Conservation (phyloP, 768 basidiomycete species). For the Kondoa subrosea region DNA sequence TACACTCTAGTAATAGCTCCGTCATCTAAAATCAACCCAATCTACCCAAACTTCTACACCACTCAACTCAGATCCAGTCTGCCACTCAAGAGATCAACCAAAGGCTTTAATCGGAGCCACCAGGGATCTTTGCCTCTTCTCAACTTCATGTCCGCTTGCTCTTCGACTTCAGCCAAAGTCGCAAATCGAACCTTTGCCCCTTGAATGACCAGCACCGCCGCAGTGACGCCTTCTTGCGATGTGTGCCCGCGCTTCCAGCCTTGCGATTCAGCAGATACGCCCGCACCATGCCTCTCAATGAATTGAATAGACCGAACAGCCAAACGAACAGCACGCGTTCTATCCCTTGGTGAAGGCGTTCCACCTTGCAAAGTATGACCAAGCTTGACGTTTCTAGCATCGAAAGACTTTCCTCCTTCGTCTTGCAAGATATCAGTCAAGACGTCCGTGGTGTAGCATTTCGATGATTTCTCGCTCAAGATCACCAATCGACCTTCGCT, state of each 20-base stretch:
- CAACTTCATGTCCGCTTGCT: constrained; percentile 78
- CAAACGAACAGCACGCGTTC: constrained; percentile 72
- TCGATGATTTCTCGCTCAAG: constrained; percentile 69
- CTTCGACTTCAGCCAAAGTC: constrained; percentile 63
- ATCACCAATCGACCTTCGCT: constrained; percentile 87
- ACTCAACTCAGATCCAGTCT: not conserved
- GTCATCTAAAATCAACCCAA: not conserved
- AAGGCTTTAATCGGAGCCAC: constrained; percentile 23
- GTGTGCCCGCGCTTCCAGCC: not conserved
- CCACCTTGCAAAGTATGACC: constrained; percentile 96
- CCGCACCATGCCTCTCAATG: constrained; percentile 50
- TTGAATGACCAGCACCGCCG: constrained; percentile 83
- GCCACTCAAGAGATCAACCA: not conserved
- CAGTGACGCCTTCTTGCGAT: constrained; percentile 29
- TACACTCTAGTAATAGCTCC: no score
- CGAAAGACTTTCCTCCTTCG: constrained; percentile 80
- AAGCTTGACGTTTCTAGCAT: constrained; percentile 83
- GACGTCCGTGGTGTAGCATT: constrained; percentile 76
- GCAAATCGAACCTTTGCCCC: constrained; percentile 65
- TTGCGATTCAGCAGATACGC: constrained; percentile 35
- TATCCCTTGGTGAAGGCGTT: constrained; percentile 84
- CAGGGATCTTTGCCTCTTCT: constrained; percentile 38
- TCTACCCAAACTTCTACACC: not conserved
- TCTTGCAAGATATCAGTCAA: constrained; percentile 88
- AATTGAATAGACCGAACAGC: constrained; percentile 86